A percentile compares a stretch with the other conserved stretches of the same genome.
phyloP scores from a whole-genome alignment of 2,329 filamentous ascomycete genomes.

The Endothia cerciana region DNA sequence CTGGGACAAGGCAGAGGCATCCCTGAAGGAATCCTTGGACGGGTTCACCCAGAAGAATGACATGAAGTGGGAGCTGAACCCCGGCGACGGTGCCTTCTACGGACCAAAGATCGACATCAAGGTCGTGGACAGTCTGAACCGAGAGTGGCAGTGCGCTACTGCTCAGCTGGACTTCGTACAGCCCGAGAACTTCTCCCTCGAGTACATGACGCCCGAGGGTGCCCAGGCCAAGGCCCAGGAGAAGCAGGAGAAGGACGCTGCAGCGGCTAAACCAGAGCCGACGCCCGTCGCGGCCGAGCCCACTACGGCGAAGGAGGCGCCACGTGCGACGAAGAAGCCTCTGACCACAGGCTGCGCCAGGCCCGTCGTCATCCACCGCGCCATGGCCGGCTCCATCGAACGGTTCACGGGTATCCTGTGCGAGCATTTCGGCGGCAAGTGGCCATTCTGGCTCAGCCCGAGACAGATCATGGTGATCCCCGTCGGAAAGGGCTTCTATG shows the following conservation, averaged over 20 bases:
- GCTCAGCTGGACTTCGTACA: constrained; percentile 90
- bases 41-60: constrained; percentile 65
- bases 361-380: constrained; percentile 86
- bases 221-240: constrained; percentile 34
- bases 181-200: constrained; percentile 82
- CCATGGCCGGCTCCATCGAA: constrained; percentile 72
- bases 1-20: constrained; percentile 86
- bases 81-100: constrained; percentile 96
- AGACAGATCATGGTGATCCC: constrained; percentile 80
- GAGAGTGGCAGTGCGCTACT: constrained; percentile 81
- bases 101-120: constrained; percentile 98
- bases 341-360: constrained; percentile 73
- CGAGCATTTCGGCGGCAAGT: constrained; percentile 85
- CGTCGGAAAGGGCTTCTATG: constrained; percentile 71
- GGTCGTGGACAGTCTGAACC: constrained; percentile 82
- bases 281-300: constrained; percentile 41
- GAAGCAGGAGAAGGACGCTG: constrained; percentile 42
- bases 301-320: constrained; percentile 45
- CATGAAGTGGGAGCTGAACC: constrained; percentile 84
- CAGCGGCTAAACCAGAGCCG: constrained; percentile 34
- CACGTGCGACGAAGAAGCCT: constrained; percentile 51
- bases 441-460: constrained; percentile 89
- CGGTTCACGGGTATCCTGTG: constrained; percentile 74
- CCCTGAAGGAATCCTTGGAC: constrained; percentile 78
- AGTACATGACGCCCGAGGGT: constrained; percentile 78